Conservation (phyloP, 805 yeast species). For the Phaffomyces antillensis region DNA sequence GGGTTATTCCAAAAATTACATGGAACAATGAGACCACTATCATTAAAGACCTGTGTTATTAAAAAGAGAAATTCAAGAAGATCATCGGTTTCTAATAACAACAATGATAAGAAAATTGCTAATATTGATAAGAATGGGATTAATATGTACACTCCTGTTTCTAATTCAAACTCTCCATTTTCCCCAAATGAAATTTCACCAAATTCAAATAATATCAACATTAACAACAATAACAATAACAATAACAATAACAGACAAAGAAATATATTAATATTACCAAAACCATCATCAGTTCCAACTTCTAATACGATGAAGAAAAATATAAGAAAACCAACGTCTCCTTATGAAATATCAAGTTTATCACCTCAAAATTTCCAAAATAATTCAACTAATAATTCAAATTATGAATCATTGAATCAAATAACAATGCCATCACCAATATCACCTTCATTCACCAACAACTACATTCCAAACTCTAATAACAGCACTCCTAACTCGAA, state of each 20-base stretch:
- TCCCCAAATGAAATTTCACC: constrained; percentile 5
- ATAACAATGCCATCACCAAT: constrained; percentile 22
- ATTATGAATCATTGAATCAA: constrained; percentile 17
- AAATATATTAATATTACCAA: constrained; percentile 24
- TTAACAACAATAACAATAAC: neutral
- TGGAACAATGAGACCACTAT: constrained; percentile 86
- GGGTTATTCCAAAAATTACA: constrained; percentile 86
- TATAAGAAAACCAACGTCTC: constrained; percentile 8
- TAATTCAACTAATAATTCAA: neutral
- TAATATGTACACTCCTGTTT: constrained; percentile 17
- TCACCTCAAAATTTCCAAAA: constrained; percentile 14
- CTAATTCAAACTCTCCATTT: constrained; percentile 19
- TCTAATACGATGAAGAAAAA: neutral
- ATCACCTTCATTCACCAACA: constrained; percentile 16
- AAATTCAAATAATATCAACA: neutral
- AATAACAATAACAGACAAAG: constrained; percentile 13
- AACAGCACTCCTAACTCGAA: constrained; percentile 1
- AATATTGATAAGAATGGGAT: constrained; percentile 19
- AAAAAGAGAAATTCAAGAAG: constrained; percentile 54
- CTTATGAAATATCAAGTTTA: constrained; percentile 6
- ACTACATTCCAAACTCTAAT: neutral
- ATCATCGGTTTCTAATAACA: constrained; percentile 12
- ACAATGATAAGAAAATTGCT: constrained; percentile 11
- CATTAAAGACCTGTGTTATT: constrained; percentile 85
- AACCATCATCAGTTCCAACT: constrained; percentile 14